Percentiles rank a stretch among this genome's conserved stretches.
Conservation (phyloP, 192 early-diverging fungal genomes). For the Coemansia sp. region DNA sequence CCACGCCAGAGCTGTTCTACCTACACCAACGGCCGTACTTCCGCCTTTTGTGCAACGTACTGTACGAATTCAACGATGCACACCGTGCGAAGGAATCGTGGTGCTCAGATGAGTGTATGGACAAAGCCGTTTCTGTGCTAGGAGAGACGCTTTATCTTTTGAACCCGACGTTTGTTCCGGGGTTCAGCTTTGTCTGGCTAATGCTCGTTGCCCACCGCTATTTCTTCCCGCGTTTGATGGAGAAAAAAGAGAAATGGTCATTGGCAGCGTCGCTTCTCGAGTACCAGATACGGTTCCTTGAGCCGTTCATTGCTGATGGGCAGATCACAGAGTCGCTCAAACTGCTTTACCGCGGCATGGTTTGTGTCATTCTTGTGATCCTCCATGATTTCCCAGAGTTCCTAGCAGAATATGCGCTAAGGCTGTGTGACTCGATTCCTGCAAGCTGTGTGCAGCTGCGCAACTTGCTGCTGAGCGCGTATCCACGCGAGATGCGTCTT, state of each 20-base stretch:
- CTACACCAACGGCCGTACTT: slow-evolving; percentile 83
- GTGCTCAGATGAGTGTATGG: slow-evolving; percentile 22
- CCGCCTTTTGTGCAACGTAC: slow-evolving; percentile 79
- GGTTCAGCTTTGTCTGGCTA: slow-evolving; percentile 93
- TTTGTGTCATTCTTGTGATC: slow-evolving; percentile 88
- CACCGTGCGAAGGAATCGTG: slow-evolving; percentile 29
- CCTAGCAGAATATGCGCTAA: slow-evolving; percentile 87
- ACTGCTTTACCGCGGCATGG: slow-evolving; percentile 83
- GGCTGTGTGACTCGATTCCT: slow-evolving; percentile 91
- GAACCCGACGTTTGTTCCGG: slow-evolving; percentile 83
- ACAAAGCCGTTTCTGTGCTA: slow-evolving; percentile 20
- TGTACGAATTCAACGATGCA: slow-evolving; percentile 69
- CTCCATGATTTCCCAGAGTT: slow-evolving; percentile 99
- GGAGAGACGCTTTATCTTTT: slow-evolving; percentile 75
- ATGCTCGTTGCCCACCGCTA: slow-evolving; percentile 89
- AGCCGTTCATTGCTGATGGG: slow-evolving; percentile 74
- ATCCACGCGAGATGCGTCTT: slow-evolving; percentile 90
- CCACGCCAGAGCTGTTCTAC: slow-evolving; percentile 70
- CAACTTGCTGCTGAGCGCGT: slow-evolving; percentile 96
- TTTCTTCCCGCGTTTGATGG: slow-evolving; percentile 85
- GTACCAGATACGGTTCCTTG: slow-evolving; percentile 82
- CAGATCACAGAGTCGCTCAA: slow-evolving; percentile 74
- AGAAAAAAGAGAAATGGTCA: slow-evolving; percentile 81
- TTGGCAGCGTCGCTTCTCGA: slow-evolving; percentile 82
- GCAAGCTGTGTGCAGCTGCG: slow-evolving; percentile 88